A percentile compares a stretch with the other conserved stretches of the same genome.
Conservation (phyloP, 164 flowering plant genomes). For the Malania oleifera region DNA sequence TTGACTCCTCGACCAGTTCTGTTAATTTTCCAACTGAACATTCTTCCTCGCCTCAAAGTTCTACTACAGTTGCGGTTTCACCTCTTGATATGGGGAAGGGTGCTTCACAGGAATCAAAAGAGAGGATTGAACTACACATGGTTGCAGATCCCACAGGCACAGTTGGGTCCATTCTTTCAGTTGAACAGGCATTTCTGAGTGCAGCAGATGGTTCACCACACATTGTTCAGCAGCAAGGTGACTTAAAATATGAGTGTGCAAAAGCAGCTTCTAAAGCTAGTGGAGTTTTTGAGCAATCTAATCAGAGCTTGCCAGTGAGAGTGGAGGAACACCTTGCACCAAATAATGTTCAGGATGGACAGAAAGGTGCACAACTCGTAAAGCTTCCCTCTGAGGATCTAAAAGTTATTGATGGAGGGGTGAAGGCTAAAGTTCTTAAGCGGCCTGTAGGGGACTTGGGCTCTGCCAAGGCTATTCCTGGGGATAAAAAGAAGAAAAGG, state of each 20-base stretch:
- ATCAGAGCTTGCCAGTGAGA: background rate
- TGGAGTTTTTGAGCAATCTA: constrained; percentile 16
- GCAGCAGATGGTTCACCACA: background rate
- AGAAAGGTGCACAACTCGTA: constrained; percentile 6
- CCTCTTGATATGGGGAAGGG: constrained; percentile 15
- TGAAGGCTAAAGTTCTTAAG: constrained; percentile 39
- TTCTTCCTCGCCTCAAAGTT: constrained; percentile 7
- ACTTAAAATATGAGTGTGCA: constrained; percentile 8
- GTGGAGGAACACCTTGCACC: constrained; percentile 12
- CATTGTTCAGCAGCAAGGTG: constrained; percentile 9
- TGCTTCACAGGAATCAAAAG: constrained; percentile 13
- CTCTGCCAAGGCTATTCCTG: constrained; percentile 27
- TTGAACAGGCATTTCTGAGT: background rate
- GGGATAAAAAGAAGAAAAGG: constrained; percentile 53
- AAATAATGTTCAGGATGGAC: constrained; percentile 16
- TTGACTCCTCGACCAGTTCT: background rate
- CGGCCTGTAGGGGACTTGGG: constrained; percentile 32
- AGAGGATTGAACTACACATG: background rate
- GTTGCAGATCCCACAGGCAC: background rate
- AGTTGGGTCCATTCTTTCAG: background rate
- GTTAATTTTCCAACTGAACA: background rate
- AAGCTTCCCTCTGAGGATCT: constrained; percentile 17
- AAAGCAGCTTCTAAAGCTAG: background rate
- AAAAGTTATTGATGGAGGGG: constrained; percentile 20
- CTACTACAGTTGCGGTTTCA: constrained; percentile 14